Evolutionary conservation across 306 rosid genomes (phyloP).

Genomic region (Comarum palustre): DNA sequence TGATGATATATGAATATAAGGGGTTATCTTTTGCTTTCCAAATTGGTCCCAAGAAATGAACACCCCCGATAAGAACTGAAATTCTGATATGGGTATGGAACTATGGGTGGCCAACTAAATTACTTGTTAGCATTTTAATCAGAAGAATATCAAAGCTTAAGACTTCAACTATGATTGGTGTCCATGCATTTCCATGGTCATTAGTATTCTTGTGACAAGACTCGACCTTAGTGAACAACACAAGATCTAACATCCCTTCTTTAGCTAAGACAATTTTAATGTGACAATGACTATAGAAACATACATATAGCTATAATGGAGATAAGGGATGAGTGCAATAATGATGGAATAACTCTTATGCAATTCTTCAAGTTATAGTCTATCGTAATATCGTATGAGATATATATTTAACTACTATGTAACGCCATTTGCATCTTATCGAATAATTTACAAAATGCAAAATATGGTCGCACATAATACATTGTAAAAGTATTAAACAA

Average conservation of each 20-base stretch:
- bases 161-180: not conserved
- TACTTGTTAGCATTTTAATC: not conserved
- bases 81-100: constrained; percentile 3
- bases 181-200: not conserved
- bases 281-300: not conserved
- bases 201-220: not conserved
- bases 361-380: not conserved
- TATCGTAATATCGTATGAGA: not conserved
- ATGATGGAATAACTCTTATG: not conserved
- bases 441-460: no score
- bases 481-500: no score
- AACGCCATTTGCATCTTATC: not conserved
- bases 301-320: not conserved
- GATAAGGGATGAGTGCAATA: not conserved
- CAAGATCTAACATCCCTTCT: not conserved
- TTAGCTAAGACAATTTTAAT: not conserved
- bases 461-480: no score
- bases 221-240: not conserved
- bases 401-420: not conserved
- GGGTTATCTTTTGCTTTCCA: constrained; percentile 25
- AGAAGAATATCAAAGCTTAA: not conserved
- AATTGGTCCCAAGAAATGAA: constrained; percentile 14
- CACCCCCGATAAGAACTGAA: not conserved
- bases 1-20: constrained; percentile 11
- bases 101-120: not conserved